Evolutionary conservation across 2,329 filamentous ascomycete species (phyloP), one percentile per base, ranked within the genome.

Genomic region (Alternaria tenuissima): DNA sequence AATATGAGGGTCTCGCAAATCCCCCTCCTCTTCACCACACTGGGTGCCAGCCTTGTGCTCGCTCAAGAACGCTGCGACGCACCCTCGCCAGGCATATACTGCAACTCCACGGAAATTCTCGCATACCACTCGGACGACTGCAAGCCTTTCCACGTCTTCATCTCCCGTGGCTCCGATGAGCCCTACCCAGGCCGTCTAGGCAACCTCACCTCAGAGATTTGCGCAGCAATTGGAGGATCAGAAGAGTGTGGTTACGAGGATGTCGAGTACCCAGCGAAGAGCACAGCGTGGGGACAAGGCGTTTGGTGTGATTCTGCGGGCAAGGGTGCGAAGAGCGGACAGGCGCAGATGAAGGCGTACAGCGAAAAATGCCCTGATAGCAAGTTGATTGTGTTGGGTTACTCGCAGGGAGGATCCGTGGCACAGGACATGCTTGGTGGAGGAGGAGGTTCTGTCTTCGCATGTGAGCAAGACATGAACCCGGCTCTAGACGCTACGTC

Each of bases 161-260:
- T 75, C 28, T 51, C 63, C 1, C 71, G 72, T 26, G 72, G 71
- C n/a, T 75, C 72, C 11, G 69, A 73, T 42, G 71, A 73, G 16
- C 69, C 69, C 1, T 72, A 70, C 28, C 72, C 72, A 2, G 71
- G 72, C 26, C 69, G 71, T 22, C 63, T 69, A 7, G 71, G 71
- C 22, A 68, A 70, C 48, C 42, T 75, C 18, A 71, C 69, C 5
- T 61, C 48, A 16, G 52, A 67, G 39, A 64, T 74, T 16, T 75
- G 72, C 57, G 43, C 54, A 1, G 46, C 48, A 3, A 53, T 72
- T 18, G 69, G 69, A 16, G 63, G 66, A 3, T 41, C 46, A 30
- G 55, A 62, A 4, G 62, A 67, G 3, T 72, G 72, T 42, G 65
- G 66, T 5, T 74, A 67, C 26, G 72, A 75, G 54, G 67, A 69